Conservation (phyloP, 1,284 basidiomycete genomes). For the Rhodotorula sp. region DNA sequence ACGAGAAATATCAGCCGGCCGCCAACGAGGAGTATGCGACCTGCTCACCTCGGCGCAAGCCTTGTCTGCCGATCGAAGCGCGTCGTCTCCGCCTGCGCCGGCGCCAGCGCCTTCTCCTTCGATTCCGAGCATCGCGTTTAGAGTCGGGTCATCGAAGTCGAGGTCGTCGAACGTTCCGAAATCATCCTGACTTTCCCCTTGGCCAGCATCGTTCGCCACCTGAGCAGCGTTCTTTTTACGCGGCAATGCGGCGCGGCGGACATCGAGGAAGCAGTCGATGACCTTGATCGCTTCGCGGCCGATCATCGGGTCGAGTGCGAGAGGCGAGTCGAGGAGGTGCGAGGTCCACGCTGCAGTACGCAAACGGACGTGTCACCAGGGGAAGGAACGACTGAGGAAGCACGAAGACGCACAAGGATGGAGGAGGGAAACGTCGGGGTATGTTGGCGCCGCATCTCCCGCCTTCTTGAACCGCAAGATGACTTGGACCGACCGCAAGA, state of each 20-base stretch:
- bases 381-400: neutral
- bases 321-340: constrained; percentile 59
- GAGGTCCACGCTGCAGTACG: constrained; percentile 61
- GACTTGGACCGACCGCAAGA: constrained; percentile 28
- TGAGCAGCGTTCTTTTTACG: constrained; percentile 49
- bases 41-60: constrained; percentile 46
- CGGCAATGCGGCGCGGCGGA: constrained; percentile 55
- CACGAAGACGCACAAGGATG: constrained; percentile 56
- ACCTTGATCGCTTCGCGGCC: constrained; percentile 61
- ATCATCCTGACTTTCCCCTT: constrained; percentile 72
- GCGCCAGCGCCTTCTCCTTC: constrained; percentile 26
- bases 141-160: constrained; percentile 60
- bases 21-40: constrained; percentile 4
- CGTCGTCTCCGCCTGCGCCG: neutral
- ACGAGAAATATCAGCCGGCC: constrained; percentile 16
- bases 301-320: constrained; percentile 56
- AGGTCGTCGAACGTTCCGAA: constrained; percentile 56
- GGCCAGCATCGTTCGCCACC: constrained; percentile 18
- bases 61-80: constrained; percentile 42
- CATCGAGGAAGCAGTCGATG: constrained; percentile 65
- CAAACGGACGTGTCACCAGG: constrained; percentile 7
- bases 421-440: constrained; percentile 67
- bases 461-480: constrained; percentile 6
- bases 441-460: constrained; percentile 45
- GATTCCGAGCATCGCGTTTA: constrained; percentile 59